Base-by-base conservation (phyloP, 2,329 filamentous ascomycete genomes). In the Epichloe gansuensis region DNA sequence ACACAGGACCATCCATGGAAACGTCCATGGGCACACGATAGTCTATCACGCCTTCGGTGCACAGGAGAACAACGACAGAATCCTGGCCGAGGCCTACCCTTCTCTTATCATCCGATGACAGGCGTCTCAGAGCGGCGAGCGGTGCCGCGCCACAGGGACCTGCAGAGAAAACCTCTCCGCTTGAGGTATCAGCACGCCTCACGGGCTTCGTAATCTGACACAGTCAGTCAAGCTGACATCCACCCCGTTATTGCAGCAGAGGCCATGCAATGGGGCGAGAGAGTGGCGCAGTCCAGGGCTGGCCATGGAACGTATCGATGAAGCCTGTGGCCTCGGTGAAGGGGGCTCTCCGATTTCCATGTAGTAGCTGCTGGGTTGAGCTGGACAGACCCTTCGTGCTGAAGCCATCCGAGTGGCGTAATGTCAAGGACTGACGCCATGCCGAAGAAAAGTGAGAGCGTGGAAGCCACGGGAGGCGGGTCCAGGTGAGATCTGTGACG, bases 181-280 rank as follows among this genome's bases (percentile, higher is more conserved):
- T 72, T 62, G 2, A 90, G 68, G 50, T 82, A 74, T 55, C 74
- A 57, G 0, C 81, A 72, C 0, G 81, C 80, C 0, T 68, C 53
- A 58, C 89, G 84, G 0, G 78, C 73, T 54, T 89, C 82, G 12
- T 65, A 63, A 57, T 87, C 85, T 0, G 76, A 78, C 17, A 2
- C 17, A 21, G 17, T 21, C 17, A 21, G 17, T 21, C 17, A 21
- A 21, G 17, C 17, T 21, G 17, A 21, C 17, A 21, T 21, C 17
- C 17, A 21, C 17, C 17, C 81, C 77, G 0, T 69, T 69, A 62
- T 7, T 70, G 65, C 3, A 91, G 63, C 0, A 80, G 62, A 0
- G 79, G 72, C 82, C 84, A 91, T 0, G 85, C 82, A 0, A 76
- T 80, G 0, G 71, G 71, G 71, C 0, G 84, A 87, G 0, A 86